Evolutionary conservation across 208 protist genomes (phyloP), one percentile per base, ranked within the genome.

Genomic region (Vickermania ingenoplastis): DNA sequence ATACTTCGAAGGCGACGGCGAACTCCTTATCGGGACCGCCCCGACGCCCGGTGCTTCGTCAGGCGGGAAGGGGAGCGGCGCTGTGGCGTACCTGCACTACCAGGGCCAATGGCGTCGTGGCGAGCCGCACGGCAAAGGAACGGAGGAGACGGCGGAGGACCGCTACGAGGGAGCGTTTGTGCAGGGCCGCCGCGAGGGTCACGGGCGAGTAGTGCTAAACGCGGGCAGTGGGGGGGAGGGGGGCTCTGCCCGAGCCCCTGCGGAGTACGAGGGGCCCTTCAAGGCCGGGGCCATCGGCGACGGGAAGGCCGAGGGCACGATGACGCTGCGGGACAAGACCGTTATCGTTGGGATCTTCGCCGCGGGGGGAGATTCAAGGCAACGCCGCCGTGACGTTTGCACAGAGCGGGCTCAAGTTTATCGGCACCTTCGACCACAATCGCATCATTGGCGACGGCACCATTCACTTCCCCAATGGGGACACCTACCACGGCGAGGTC

Each of bases 391-490:
- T 81, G 17, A 63, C 0, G 14, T 72, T 59, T 29, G n/a, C 31
- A 57, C 31, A 30, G 27, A 57, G 28, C 26, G 69, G 49, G 27
- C 31, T 75, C 45, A 29, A 31, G 0, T 93, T 88, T 55, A 61
- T 48, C 13, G 86, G 82, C 4, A 57, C 60, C 21, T 89, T 76
- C 58, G 70, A 81, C 25, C 63, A 81, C 30, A 72, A 69, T 49
- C 25, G 29, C 3, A 61, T 77, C 11, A 49, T 45, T 7, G 67
- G 67, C 17, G 53, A 52, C 0, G 86, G 86, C 2, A 63, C 54
- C 2, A 75, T 93, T 28, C 48, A 48, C 5, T 93, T 86, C 62
- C 55, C 74, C 0, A 89, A 88, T 53, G 86, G 86, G 0, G 86
- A 90, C 66, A 58, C 64, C 13, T 93, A 89, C 57, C 55, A 62